A percentile compares a stretch with the other conserved stretches of the same genome.
Conservation (phyloP, 768 basidiomycete genomes). For the Imleria badia region DNA sequence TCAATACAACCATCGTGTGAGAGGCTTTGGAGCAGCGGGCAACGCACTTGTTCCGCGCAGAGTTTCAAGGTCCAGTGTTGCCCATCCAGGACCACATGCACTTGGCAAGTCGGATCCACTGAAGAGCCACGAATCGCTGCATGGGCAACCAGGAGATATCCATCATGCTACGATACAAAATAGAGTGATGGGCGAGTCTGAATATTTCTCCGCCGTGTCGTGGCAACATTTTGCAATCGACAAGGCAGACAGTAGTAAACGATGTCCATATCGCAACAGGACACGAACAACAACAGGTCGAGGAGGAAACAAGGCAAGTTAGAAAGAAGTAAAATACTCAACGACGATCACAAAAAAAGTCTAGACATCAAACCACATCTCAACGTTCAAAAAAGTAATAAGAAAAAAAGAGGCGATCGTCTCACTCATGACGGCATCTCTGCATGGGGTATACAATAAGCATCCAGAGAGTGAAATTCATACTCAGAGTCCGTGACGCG, state of each 20-base stretch:
- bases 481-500: conserved; percentile 1
- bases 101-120: no score
- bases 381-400: neutral
- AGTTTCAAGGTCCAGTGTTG: no score
- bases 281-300: conserved; percentile 1
- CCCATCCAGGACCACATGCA: no score
- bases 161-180: no score
- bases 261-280: conserved; percentile 3
- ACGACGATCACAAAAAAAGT: neutral
- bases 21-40: no score
- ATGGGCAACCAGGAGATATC: no score
- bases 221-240: no score
- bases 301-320: neutral
- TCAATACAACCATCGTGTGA: no score
- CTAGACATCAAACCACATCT: neutral
- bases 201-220: no score
- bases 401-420: neutral
- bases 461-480: neutral
- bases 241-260: neutral
- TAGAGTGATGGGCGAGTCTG: no score
- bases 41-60: no score
- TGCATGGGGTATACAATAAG: conserved; percentile 18
- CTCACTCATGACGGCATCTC: conserved; percentile 4
- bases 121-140: no score
- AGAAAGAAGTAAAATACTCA: neutral